Conservation (phyloP, 805 yeast genomes). For the Candida pini region DNA sequence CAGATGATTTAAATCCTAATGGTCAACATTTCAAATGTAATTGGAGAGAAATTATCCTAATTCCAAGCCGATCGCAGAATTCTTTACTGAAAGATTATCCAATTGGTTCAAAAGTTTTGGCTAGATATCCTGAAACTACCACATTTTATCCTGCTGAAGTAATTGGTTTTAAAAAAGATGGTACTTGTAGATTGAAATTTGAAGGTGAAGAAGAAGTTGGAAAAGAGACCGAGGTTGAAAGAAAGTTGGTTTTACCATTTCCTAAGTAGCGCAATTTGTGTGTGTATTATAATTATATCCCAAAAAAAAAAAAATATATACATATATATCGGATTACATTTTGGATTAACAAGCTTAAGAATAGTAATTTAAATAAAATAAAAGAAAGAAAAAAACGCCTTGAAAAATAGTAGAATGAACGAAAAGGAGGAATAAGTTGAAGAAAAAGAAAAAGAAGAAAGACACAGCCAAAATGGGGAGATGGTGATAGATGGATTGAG, state of each 20-base stretch:
- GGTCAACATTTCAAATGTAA: constrained; percentile 82
- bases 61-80: constrained; percentile 41
- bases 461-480: background rate
- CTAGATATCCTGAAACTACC: constrained; percentile 95
- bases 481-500: too few species aligned
- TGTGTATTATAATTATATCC: too few species aligned
- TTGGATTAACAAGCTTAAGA: too few species aligned
- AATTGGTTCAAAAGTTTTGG: constrained; percentile 75
- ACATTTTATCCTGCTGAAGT: constrained; percentile 95
- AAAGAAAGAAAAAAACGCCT: background rate
- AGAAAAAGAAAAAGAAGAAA: background rate
- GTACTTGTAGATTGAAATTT: constrained; percentile 71
- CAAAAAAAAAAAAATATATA: too few species aligned
- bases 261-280: too few species aligned
- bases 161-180: constrained; percentile 67
- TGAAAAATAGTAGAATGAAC: background rate
- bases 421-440: background rate
- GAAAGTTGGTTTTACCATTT: constrained; percentile 75
- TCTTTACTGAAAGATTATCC: constrained; percentile 50
- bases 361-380: too few species aligned
- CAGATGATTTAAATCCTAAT: constrained; percentile 86
- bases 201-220: constrained; percentile 98
- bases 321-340: too few species aligned
- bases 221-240: constrained; percentile 88
- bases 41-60: constrained; percentile 70